Percentiles rank a stretch among this genome's conserved stretches.
phyloP scores from a whole-genome alignment of 2,329 filamentous ascomycete genomes.

The Penicillium sp. region DNA sequence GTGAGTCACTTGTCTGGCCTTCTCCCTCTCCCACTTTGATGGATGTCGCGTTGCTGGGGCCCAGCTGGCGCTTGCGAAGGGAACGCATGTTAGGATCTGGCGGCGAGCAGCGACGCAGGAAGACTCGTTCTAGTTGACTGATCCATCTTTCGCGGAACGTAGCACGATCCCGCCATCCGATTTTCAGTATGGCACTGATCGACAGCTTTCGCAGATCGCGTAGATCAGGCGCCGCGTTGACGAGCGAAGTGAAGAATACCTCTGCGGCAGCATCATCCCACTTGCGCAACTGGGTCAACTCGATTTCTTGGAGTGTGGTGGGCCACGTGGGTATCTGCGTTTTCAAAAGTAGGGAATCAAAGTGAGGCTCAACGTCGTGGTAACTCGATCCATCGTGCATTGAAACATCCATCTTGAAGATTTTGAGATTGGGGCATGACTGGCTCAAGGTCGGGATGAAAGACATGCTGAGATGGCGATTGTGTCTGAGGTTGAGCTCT shows the following conservation, averaged over 20 bases:
- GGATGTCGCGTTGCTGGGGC: constrained; percentile 3
- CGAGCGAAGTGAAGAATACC: constrained; percentile 76
- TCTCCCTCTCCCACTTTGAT: neutral
- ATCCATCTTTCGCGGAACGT: constrained; percentile 79
- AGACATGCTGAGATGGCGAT: constrained; percentile 72
- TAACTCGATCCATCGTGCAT: constrained; percentile 71
- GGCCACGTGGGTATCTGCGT: constrained; percentile 78
- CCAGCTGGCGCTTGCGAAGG: constrained; percentile 19
- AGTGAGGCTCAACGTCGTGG: constrained; percentile 73
- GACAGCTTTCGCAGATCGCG: constrained; percentile 68
- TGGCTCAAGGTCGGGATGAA: constrained; percentile 69
- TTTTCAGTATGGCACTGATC: constrained; percentile 77
- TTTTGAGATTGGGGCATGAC: constrained; percentile 70
- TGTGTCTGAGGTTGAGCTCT: constrained; percentile 72
- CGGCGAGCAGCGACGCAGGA: constrained; percentile 38
- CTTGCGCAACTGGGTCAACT: constrained; percentile 75
- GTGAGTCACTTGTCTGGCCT: constrained; percentile 3
- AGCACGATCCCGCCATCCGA: constrained; percentile 77
- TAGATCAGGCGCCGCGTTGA: constrained; percentile 68
- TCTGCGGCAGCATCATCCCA: constrained; percentile 71
- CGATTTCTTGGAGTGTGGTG: constrained; percentile 66
- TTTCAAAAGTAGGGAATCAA: constrained; percentile 62
- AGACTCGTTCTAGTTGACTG: constrained; percentile 61
- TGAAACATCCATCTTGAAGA: constrained; percentile 74
- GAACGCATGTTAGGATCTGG: constrained; percentile 34